phyloP scores from a whole-genome alignment of 768 basidiomycete species.

The Trametes coccinea region DNA sequence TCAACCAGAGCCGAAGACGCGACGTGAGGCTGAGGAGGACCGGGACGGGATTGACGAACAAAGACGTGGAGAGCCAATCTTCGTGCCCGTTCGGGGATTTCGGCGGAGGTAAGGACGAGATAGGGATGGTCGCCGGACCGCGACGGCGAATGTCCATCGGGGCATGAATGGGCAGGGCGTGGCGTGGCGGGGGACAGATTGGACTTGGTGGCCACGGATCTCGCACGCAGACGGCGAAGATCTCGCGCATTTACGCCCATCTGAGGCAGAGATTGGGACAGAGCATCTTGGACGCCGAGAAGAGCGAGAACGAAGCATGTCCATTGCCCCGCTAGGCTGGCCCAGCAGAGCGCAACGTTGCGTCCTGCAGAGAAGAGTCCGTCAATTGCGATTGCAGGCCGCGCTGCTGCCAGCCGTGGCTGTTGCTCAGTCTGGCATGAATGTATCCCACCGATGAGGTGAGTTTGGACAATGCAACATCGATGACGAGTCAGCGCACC shows the following conservation, averaged over 20 bases:
- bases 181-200: slow-evolving; percentile 4
- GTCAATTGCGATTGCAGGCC: background rate
- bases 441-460: background rate
- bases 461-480: background rate
- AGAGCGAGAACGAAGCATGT: slow-evolving; percentile 2
- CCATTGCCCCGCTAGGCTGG: background rate
- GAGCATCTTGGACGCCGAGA: background rate
- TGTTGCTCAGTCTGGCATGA: background rate
- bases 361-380: background rate
- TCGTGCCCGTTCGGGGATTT: background rate
- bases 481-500: background rate
- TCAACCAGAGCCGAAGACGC: slow-evolving; percentile 10
- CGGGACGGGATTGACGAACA: background rate
- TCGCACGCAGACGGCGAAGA: slow-evolving; percentile 9
- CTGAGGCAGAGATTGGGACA: slow-evolving; percentile 5
- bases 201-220: slow-evolving; percentile 3
- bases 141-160: background rate
- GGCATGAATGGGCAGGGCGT: background rate
- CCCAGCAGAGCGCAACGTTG: too few species aligned
- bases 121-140: background rate
- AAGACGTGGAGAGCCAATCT: background rate
- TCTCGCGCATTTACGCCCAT: slow-evolving; percentile 5
- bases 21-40: slow-evolving; percentile 2
- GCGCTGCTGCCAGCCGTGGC: background rate
- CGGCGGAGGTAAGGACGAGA: slow-evolving; percentile 5